Base-by-base conservation (phyloP, 108 stramenopile species). In the Asterionellopsis glacialis region DNA sequence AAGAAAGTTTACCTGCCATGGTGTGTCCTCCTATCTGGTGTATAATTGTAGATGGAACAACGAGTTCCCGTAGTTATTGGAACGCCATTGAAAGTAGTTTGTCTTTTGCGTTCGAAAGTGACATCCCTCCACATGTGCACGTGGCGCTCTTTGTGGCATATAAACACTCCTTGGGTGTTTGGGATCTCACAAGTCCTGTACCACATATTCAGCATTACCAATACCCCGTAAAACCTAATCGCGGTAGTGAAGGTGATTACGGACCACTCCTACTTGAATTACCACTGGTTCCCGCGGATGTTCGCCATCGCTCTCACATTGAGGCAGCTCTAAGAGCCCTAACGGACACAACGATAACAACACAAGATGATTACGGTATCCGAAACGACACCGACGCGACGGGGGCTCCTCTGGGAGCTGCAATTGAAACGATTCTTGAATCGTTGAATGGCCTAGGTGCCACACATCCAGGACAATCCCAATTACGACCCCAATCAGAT, bases 11-110 rank as follows among this genome's bases (percentile, higher is more conserved):
- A 9, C 74, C 77, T 7, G 78, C 78, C 55, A 73, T 55, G 59
- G 55, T 59, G 0, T 80, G 79, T 78, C 83, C 83, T 11, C 79
- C 79, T 18, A 59, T 84, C 3, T 78, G 75, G 74, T 75, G 73
- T 61, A 58, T 81, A 55, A 63, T 81, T 0, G 50, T 84, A 18
- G 83, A 84, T 61, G 79, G 73, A 2, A 26, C 69, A 52, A 45
- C 55, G 12, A 42, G 9, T 7, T 60, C 33, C 41, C 55, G 59
- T 15, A 64, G 58, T 16, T 75, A 72, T 40, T 77, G 63, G 68
- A 75, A 62, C 9, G 71, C 60, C 14, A 28, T 69, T 0, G 43
- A 39, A 11, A 33, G 33, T 9, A 41, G 42, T 12, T 42, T 74
- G 43, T 9, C 54, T 27, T 33, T 2, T 7, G 22, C n/a, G 1